phyloP scores from a whole-genome alignment of 495 filamentous ascomycete genomes.

The Talaromyces nanjingensis region DNA sequence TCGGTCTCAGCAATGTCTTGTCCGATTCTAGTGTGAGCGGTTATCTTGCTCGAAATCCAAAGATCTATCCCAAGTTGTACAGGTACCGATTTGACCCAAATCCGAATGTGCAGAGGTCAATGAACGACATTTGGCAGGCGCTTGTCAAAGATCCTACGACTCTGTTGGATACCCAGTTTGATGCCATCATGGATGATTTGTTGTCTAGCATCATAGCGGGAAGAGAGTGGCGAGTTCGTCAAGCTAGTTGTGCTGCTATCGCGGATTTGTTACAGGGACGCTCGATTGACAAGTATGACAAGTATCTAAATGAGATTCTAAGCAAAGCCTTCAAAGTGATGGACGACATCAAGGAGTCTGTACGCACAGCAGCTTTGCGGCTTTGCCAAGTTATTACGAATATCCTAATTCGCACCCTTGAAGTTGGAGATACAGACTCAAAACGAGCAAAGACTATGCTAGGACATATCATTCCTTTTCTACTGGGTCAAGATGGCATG shows the following conservation, averaged over 20 bases:
- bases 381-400: conserved; percentile 77
- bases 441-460: conserved; percentile 70
- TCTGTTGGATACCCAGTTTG: conserved; percentile 69
- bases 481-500: conserved; percentile 81
- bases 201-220: conserved; percentile 71
- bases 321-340: conserved; percentile 67
- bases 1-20: conserved; percentile 85
- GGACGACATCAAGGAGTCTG: conserved; percentile 91
- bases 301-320: conserved; percentile 81
- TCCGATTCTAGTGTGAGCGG: conserved; percentile 74
- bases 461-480: conserved; percentile 76
- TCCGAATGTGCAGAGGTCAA: conserved; percentile 80
- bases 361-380: conserved; percentile 70
- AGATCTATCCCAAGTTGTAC: conserved; percentile 90
- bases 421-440: conserved; percentile 63
- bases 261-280: conserved; percentile 75
- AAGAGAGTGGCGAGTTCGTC: conserved; percentile 85
- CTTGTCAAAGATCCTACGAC: conserved; percentile 75
- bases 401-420: conserved; percentile 76
- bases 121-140: conserved; percentile 96
- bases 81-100: conserved; percentile 94
- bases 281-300: conserved; percentile 69
- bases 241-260: conserved; percentile 87
- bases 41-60: conserved; percentile 70
- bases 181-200: conserved; percentile 77